phyloP scores from a whole-genome alignment of 352 stramenopile species.

The Thalassiosira allenii region DNA sequence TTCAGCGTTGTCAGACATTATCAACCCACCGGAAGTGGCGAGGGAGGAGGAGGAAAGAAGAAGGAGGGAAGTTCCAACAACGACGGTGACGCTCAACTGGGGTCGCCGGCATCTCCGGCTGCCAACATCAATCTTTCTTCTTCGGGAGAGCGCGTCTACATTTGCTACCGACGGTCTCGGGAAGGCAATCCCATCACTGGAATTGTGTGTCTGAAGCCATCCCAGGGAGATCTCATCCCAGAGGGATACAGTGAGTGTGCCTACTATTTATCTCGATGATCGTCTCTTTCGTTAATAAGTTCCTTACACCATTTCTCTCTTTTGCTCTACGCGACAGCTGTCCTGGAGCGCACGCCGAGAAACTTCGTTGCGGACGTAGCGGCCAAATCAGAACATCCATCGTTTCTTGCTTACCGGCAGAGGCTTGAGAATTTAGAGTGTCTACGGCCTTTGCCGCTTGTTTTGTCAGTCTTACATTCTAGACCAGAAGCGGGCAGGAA shows the following conservation, averaged over 20 bases:
- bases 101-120: slow-evolving; percentile 30
- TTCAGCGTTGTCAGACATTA: slow-evolving; percentile 83
- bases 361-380: slow-evolving; percentile 86
- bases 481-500: slow-evolving; percentile 36
- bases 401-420: slow-evolving; percentile 88
- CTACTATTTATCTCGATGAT: too few relatives aligned
- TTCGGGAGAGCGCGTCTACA: slow-evolving; percentile 82
- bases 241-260: slow-evolving; percentile 88
- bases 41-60: slow-evolving; percentile 23
- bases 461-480: slow-evolving; percentile 73
- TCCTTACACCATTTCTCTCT: too few relatives aligned
- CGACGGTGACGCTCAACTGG: slow-evolving; percentile 16
- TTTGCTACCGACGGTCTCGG: slow-evolving; percentile 86
- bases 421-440: slow-evolving; percentile 86
- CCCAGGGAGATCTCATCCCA: slow-evolving; percentile 82
- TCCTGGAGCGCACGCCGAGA: slow-evolving; percentile 84
- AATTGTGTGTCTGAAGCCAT: slow-evolving; percentile 80
- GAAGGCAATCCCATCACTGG: slow-evolving; percentile 88
- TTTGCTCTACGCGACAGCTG: too few relatives aligned
- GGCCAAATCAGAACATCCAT: slow-evolving; percentile 56
- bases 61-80: slow-evolving; percentile 24
- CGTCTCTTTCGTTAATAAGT: too few relatives aligned
- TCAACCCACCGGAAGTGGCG: slow-evolving; percentile 28
- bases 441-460: slow-evolving; percentile 76
- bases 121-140: slow-evolving; percentile 79